A percentile compares a stretch with the other conserved stretches of the same genome.
Conservation (phyloP, 345 rosid species). For the Acer negundo region DNA sequence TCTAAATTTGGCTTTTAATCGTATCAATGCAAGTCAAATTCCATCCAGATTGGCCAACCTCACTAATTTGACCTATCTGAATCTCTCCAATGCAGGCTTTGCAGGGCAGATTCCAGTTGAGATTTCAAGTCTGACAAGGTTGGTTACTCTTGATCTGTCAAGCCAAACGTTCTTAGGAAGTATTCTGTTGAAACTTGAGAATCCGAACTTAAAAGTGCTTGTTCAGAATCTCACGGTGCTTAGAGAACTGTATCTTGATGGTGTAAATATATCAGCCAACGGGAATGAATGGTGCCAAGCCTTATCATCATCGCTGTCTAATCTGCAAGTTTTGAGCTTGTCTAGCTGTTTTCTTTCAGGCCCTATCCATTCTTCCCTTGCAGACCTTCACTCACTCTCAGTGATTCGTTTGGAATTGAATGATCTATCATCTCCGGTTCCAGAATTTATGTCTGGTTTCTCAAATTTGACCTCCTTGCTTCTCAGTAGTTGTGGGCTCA, state of each 20-base stretch:
- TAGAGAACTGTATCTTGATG: slow-evolving; percentile 30
- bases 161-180: background rate
- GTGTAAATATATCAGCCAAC: slow-evolving; percentile 21
- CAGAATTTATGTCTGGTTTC: slow-evolving; percentile 32
- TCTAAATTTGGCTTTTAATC: slow-evolving; percentile 27
- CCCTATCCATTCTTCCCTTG: slow-evolving; percentile 26
- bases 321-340: slow-evolving; percentile 36
- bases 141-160: slow-evolving; percentile 44
- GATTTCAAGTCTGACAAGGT: slow-evolving; percentile 27
- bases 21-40: background rate
- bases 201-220: slow-evolving; percentile 29
- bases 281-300: slow-evolving; percentile 40
- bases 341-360: slow-evolving; percentile 29
- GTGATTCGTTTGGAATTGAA: slow-evolving; percentile 24
- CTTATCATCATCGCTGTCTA: slow-evolving; percentile 21
- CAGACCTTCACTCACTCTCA: slow-evolving; percentile 17
- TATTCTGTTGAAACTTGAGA: slow-evolving; percentile 18
- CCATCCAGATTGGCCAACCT: slow-evolving; percentile 15
- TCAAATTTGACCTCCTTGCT: slow-evolving; percentile 16
- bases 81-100: slow-evolving; percentile 47
- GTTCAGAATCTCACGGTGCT: slow-evolving; percentile 24
- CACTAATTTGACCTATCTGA: slow-evolving; percentile 23
- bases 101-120: slow-evolving; percentile 37
- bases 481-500: slow-evolving; percentile 18
- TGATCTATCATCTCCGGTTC: slow-evolving; percentile 29